These are phyloP conservation scores for Saccharomycopsis sp. DNA, from an alignment of 805 yeast genomes.

Conservation along the genomic window DNA sequence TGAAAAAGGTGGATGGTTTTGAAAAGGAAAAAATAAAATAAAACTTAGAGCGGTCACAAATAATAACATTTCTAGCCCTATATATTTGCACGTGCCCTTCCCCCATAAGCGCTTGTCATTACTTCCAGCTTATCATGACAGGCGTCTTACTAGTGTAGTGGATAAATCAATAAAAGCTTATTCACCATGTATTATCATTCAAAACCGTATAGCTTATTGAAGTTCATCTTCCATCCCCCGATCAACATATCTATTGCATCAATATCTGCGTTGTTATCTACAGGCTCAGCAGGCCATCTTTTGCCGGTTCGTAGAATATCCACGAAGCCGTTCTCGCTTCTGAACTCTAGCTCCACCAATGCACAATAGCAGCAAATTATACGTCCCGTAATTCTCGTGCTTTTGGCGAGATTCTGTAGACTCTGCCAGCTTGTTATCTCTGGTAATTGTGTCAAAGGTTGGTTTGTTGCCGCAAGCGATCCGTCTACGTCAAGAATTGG, in stretches of 20 bases:
- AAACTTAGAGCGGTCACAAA: background rate
- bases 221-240: constrained; percentile 25
- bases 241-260: constrained; percentile 18
- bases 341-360: constrained; percentile 25
- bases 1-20: too few relatives aligned
- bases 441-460: constrained; percentile 6
- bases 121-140: too few relatives aligned
- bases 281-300: background rate
- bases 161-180: background rate
- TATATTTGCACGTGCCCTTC: background rate
- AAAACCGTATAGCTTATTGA: constrained; percentile 31
- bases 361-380: constrained; percentile 32
- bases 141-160: too few relatives aligned
- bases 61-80: background rate
- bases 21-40: too few relatives aligned
- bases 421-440: constrained; percentile 22
- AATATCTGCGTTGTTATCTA: constrained; percentile 1
- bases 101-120: background rate
- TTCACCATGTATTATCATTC: constrained; percentile 24
- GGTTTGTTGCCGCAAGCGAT: constrained; percentile 1
- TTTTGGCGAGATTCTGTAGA: constrained; percentile 25
- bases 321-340: constrained; percentile 15
- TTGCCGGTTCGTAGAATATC: constrained; percentile 21
- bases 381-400: constrained; percentile 30
- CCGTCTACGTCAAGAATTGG: constrained; percentile 25